Evolutionary conservation across 305 asterid species (phyloP), one percentile per base, ranked within the genome.

Genomic region (Fraxinus greggii): DNA sequence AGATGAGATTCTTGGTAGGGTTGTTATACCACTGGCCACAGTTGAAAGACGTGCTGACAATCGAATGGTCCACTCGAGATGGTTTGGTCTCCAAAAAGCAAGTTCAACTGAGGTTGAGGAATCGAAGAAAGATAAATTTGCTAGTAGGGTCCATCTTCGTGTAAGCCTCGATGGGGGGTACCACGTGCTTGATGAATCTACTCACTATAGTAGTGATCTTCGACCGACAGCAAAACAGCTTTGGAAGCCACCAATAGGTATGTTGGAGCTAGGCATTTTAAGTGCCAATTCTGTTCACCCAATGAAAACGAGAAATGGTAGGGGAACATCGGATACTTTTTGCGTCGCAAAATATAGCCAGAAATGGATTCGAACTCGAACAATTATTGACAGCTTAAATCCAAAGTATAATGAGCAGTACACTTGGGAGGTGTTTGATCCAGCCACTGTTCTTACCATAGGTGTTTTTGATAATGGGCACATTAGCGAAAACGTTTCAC

Each of bases 381-480:
- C 98, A 1, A 86, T 95, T 4, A 81, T 91, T 7, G 98, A 95
- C 90, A 90, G 92, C 86, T 85, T 93, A 73, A 92, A 88, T 79
- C 98, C 98, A 0, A 93, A 89, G 88, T 95, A 88, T 89, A 95
- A 95, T 67, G 98, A 95, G 84, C 98, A 95, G 85, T 93, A 95
- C 83, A 86, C 94, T 23, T 95, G 98, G 98, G 98, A 95, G 83
- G 98, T 95, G 84, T 95, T 86, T 77, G 98, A 95, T 86, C 97
- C 98, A 26, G 90, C 98, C 78, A 95, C 98, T 3, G 97, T 95
- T 85, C 91, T 95, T 24, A 93, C 97, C n/a, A 80, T 95, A 21
- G 98, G 97, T 72, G 97, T 95, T 87, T 93, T 95, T 15, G 98
- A 92, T 24, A 92, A 92, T 76, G 88, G 91, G 15, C 91, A 89